These are phyloP conservation scores for Ilyonectria sp. DNA, from an alignment of 2,329 filamentous ascomycete genomes.

Conservation along the genomic window DNA sequence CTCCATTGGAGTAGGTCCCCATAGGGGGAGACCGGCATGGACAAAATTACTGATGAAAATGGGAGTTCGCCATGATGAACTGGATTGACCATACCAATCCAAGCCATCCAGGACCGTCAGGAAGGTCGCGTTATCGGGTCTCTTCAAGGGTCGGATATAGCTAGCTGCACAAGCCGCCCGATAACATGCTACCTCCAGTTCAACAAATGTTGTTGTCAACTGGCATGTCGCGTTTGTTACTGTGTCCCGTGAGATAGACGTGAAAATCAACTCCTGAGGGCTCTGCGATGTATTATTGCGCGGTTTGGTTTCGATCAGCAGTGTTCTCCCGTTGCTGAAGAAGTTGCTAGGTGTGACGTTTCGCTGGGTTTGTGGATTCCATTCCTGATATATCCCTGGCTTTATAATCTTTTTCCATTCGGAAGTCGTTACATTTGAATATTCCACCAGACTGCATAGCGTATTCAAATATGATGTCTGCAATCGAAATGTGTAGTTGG, in stretches of 20 bases:
- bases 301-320: not conserved
- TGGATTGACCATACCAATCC: no score
- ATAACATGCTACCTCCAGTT: conserved; percentile 18
- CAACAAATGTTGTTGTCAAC: conserved; percentile 11
- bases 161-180: conserved; percentile 8
- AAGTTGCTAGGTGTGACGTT: not conserved
- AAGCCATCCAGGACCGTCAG: conserved; percentile 4
- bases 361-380: no score
- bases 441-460: not conserved
- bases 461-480: conserved; percentile 4
- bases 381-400: no score
- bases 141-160: not conserved
- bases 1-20: not conserved
- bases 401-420: not conserved
- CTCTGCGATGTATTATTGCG: not conserved
- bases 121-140: not conserved
- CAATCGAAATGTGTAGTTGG: not conserved
- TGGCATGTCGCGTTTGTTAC: conserved; percentile 16
- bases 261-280: not conserved
- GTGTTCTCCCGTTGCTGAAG: not conserved
- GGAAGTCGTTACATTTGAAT: not conserved
- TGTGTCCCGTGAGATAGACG: not conserved
- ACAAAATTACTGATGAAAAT: conserved; percentile 15
- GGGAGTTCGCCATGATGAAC: not conserved
- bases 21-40: not conserved